A percentile compares a stretch with the other conserved stretches of the same genome.
Conservation (phyloP, 1,284 basidiomycete genomes). For the Boletus sp. region DNA sequence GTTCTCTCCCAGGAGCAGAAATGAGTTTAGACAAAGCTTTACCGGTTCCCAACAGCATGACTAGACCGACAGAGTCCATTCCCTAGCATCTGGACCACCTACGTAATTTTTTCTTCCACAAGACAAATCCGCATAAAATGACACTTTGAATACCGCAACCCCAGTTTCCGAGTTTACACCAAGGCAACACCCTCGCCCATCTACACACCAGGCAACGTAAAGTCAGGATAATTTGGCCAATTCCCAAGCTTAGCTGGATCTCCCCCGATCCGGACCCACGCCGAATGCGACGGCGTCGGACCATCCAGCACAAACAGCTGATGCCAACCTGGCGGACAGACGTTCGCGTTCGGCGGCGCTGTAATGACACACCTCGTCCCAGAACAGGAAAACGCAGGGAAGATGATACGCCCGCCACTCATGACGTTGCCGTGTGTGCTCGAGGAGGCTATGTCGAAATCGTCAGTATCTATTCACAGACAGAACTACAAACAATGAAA, state of each 20-base stretch:
- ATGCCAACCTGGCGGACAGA: conserved; percentile 78
- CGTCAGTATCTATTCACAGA: too few relatives aligned
- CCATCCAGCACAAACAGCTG: conserved; percentile 70
- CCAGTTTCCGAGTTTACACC: too few relatives aligned
- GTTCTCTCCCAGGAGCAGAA: too few relatives aligned
- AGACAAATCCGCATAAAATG: too few relatives aligned
- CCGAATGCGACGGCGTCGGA: conserved; percentile 65
- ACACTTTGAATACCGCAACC: too few relatives aligned
- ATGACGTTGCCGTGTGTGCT: conserved; percentile 74
- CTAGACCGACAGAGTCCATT: too few relatives aligned
- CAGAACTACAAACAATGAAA: neutral
- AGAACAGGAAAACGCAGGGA: conserved; percentile 60
- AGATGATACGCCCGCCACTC: conserved; percentile 60
- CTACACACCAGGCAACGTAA: conserved; percentile 50
- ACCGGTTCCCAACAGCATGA: too few relatives aligned
- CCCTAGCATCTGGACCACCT: too few relatives aligned
- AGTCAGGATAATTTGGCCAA: conserved; percentile 64
- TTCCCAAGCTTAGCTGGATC: conserved; percentile 65
- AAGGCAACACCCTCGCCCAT: neutral
- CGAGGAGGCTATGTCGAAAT: conserved; percentile 49
- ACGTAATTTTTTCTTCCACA: too few relatives aligned
- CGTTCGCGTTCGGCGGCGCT: conserved; percentile 59
- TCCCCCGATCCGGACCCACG: conserved; percentile 72
- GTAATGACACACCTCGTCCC: conserved; percentile 62
- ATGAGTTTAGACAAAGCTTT: too few relatives aligned